A percentile compares a stretch with the other conserved stretches of the same genome.
Evolutionary conservation across 2,329 filamentous ascomycete genomes (phyloP).

Genomic region (Botrytis fragariae): DNA sequence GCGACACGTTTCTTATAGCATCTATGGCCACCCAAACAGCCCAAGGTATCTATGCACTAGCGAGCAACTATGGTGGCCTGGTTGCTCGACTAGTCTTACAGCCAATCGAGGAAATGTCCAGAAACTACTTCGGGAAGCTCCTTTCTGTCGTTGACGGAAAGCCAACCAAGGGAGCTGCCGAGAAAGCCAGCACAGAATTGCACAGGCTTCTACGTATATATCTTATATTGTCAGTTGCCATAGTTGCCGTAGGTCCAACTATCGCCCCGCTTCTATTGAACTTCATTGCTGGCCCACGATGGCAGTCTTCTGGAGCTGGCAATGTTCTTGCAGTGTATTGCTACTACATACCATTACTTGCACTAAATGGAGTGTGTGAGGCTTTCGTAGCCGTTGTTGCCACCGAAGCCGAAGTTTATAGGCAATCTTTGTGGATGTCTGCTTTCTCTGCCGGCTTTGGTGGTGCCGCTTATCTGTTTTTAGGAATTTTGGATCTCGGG

Average conservation of each 20-base stretch:
- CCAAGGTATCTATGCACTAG: conserved; percentile 89
- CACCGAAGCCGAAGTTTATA: conserved; percentile 67
- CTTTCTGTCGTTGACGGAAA: conserved; percentile 47
- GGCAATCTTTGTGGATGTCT: conserved; percentile 81
- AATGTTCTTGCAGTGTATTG: conserved; percentile 76
- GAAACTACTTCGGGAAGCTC: conserved; percentile 83
- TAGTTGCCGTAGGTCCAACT: conserved; percentile 69
- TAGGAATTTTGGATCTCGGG: conserved; percentile 67
- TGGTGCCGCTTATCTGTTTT: conserved; percentile 68
- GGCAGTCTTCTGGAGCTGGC: conserved; percentile 72
- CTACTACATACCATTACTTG: conserved; percentile 90
- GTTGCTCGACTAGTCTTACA: conserved; percentile 88
- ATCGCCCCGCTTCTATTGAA: conserved; percentile 71
- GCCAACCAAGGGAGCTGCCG: conserved; percentile 37
- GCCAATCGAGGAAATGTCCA: conserved; percentile 89
- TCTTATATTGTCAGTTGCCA: conserved; percentile 65
- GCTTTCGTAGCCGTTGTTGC: conserved; percentile 91
- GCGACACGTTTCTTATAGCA: conserved; percentile 85
- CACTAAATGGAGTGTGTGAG: conserved; percentile 87
- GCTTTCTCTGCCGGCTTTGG: conserved; percentile 77
- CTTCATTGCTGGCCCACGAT: conserved; percentile 72
- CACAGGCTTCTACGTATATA: conserved; percentile 69
- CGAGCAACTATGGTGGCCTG: conserved; percentile 90
- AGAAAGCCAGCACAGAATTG: conserved; percentile 53
- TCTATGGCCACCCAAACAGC: conserved; percentile 72